Evolutionary conservation across 768 basidiomycete genomes (phyloP).

Genomic region (Xerocomus potaroensis): DNA sequence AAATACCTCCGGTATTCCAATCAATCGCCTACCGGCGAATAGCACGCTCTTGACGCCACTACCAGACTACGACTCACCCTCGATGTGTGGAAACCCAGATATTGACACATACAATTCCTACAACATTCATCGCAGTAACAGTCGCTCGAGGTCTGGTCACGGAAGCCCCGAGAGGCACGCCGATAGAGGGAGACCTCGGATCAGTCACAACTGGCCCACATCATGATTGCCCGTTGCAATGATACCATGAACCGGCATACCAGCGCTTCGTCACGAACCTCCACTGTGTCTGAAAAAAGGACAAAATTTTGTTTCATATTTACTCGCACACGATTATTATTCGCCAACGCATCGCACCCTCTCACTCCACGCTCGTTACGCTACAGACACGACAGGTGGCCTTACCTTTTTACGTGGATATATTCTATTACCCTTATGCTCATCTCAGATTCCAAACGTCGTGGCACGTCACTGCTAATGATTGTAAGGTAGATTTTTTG

Average conservation of each 20-base stretch:
- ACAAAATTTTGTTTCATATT: no score
- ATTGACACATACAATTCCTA: constrained; percentile 23
- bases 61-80: constrained; percentile 48
- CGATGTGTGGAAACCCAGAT: constrained; percentile 23
- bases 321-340: no score
- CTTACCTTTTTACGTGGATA: constrained; percentile 17
- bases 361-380: constrained; percentile 5
- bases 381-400: constrained; percentile 14
- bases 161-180: constrained; percentile 23
- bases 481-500: constrained; percentile 10
- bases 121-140: constrained; percentile 38
- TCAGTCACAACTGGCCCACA: constrained; percentile 14
- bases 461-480: constrained; percentile 13
- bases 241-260: neutral
- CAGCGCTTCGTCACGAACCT: neutral
- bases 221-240: constrained; percentile 8
- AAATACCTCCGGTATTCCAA: constrained; percentile 14
- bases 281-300: no score
- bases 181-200: constrained; percentile 21
- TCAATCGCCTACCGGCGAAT: constrained; percentile 51
- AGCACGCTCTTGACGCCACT: constrained; percentile 73
- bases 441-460: constrained; percentile 13
- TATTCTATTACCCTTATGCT: constrained; percentile 30
- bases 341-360: constrained; percentile 1
- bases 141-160: constrained; percentile 41